Percentiles rank a stretch among this genome's conserved stretches.
phyloP scores from a whole-genome alignment of 768 basidiomycete species.

The Collybiopsis luxurians region DNA sequence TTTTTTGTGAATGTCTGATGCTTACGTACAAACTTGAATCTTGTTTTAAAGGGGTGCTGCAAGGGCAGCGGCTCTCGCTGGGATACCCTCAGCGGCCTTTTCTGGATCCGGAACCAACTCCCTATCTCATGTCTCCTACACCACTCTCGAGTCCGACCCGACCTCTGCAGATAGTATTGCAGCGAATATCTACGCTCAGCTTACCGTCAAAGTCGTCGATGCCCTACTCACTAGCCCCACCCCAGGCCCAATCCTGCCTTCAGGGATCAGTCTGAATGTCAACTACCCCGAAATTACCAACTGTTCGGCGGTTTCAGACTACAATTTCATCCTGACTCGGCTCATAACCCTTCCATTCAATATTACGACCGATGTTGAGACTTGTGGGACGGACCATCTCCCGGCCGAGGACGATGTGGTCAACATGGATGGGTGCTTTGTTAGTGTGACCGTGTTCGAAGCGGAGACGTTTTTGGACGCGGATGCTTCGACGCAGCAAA shows the following conservation, averaged over 20 bases:
- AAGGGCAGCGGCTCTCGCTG: conserved; percentile 43
- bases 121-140: conserved; percentile 46
- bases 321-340: conserved; percentile 44
- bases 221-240: conserved; percentile 22
- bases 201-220: conserved; percentile 37
- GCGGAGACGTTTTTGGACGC: conserved; percentile 43
- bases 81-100: conserved; percentile 50
- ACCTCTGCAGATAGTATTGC: conserved; percentile 32
- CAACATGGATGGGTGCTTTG: conserved; percentile 35
- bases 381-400: conserved; percentile 41
- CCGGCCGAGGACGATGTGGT: conserved; percentile 42
- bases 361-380: conserved; percentile 38
- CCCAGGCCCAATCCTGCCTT: conserved; percentile 36
- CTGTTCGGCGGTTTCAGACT: conserved; percentile 36
- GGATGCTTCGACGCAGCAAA: conserved; percentile 34
- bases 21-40: no score
- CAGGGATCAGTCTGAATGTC: conserved; percentile 43
- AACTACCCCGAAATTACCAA: conserved; percentile 41
- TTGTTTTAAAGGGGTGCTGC: conserved; percentile 43
- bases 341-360: conserved; percentile 26
- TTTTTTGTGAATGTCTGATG: background rate
- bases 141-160: conserved; percentile 38
- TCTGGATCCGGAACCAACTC: conserved; percentile 28
- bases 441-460: conserved; percentile 45
- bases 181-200: conserved; percentile 40